Evolutionary conservation across 2,329 filamentous ascomycete species (phyloP).

Genomic region (Talaromyces amestolkiae): DNA sequence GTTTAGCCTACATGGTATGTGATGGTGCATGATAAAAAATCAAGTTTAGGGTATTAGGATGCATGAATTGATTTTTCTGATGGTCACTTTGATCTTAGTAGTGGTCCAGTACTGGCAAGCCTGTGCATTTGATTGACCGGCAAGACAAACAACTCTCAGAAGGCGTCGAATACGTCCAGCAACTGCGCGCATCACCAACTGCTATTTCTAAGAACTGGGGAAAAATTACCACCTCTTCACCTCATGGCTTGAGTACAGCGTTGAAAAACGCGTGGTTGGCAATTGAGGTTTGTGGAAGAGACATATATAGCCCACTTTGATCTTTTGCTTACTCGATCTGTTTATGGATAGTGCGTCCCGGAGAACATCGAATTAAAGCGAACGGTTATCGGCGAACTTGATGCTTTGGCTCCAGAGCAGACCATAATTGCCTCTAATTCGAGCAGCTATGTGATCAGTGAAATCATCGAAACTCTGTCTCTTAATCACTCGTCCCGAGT

Average conservation of each 20-base stretch:
- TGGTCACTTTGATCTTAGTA: slow-evolving; percentile 15
- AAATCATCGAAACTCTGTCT: slow-evolving; percentile 41
- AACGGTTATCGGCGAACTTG: slow-evolving; percentile 40
- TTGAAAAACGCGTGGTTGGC: slow-evolving; percentile 35
- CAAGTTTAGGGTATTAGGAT: background rate
- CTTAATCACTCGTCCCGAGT: slow-evolving; percentile 38
- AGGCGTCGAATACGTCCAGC: slow-evolving; percentile 29
- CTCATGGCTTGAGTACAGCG: slow-evolving; percentile 24
- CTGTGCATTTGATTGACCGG: slow-evolving; percentile 34
- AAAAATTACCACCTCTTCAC: slow-evolving; percentile 23
- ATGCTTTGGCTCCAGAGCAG: slow-evolving; percentile 34
- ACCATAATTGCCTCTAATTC: slow-evolving; percentile 50
- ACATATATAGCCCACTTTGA: background rate
- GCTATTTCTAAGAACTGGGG: slow-evolving; percentile 24
- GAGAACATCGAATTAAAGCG: slow-evolving; percentile 46
- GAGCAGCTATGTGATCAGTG: slow-evolving; percentile 46
- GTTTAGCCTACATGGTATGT: slow-evolving; percentile 40
- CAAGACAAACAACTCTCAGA: slow-evolving; percentile 30
- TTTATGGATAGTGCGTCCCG: slow-evolving; percentile 42
- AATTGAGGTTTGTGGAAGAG: slow-evolving; percentile 31
- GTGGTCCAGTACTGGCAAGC: slow-evolving; percentile 35
- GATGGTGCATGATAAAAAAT: background rate
- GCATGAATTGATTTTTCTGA: background rate
- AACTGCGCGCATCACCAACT: slow-evolving; percentile 24
- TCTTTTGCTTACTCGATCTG: background rate